A percentile compares a stretch with the other conserved stretches of the same genome.
Evolutionary conservation across 2,329 filamentous ascomycete genomes (phyloP).

Genomic region (Colletotrichum orchidophilum): DNA sequence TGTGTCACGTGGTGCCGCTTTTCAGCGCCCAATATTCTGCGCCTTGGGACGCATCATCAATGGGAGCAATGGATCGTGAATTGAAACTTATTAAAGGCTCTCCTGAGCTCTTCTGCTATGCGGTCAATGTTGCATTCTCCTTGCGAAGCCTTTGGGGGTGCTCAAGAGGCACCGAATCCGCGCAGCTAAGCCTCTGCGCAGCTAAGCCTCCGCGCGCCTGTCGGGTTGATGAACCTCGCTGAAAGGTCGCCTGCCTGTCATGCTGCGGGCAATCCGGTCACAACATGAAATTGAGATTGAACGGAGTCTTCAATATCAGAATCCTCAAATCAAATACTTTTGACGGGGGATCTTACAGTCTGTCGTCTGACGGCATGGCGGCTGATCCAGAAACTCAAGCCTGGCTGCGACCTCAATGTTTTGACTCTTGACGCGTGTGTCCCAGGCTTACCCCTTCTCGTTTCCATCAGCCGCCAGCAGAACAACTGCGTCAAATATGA

Average conservation of each 20-base stretch:
- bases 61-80: not conserved
- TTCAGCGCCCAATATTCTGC: not conserved
- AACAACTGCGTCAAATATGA: not conserved
- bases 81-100: too few species aligned
- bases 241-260: not conserved
- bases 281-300: rapidly evolving
- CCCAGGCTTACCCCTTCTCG: not conserved
- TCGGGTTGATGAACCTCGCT: too few species aligned
- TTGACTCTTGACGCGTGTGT: not conserved
- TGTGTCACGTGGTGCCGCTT: not conserved
- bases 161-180: not conserved
- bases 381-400: not conserved
- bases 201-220: too few species aligned
- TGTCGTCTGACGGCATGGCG: not conserved
- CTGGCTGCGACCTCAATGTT: not conserved
- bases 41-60: not conserved
- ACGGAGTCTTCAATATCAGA: rapidly evolving
- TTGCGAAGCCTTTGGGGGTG: not conserved
- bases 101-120: not conserved
- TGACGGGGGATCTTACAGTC: not conserved
- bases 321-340: not conserved
- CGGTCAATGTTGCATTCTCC: not conserved
- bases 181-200: not conserved
- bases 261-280: not conserved
- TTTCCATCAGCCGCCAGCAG: not conserved